These are phyloP conservation scores for Chytriomyces hyalinus DNA, from an alignment of 192 early-diverging fungal genomes.

Conservation along the genomic window DNA sequence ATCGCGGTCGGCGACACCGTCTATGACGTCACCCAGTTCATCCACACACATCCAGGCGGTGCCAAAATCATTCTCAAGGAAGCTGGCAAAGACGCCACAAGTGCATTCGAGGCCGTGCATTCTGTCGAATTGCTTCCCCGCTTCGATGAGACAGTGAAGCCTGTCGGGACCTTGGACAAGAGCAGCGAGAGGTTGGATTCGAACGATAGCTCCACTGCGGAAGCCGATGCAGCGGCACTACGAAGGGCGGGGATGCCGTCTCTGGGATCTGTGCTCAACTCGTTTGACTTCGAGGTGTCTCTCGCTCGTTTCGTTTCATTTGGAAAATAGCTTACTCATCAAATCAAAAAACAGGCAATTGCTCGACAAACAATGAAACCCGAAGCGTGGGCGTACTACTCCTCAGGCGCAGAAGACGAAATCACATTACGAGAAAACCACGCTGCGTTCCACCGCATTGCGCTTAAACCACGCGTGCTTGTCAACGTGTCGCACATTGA, in stretches of 20 bases:
- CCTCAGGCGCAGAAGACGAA: conserved; percentile 81
- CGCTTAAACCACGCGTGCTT: conserved; percentile 63
- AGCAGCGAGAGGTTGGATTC: background rate
- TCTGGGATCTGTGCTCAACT: conserved; percentile 66
- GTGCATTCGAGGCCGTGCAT: conserved; percentile 69
- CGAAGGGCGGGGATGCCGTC: conserved; percentile 53
- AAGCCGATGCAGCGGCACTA: background rate
- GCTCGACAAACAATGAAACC: conserved; percentile 60
- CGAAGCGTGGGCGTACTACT: conserved; percentile 85
- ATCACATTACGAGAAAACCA: conserved; percentile 82
- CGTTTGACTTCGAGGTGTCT: conserved; percentile 71
- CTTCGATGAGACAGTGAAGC: conserved; percentile 44
- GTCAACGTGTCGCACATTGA: conserved; percentile 53
- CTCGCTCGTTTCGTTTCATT: background rate
- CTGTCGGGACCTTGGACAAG: conserved; percentile 62
- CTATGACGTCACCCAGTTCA: conserved; percentile 59
- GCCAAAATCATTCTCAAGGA: conserved; percentile 62
- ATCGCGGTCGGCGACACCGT: conserved; percentile 50
- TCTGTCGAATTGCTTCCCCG: conserved; percentile 64
- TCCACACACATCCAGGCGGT: conserved; percentile 58
- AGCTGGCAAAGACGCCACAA: conserved; percentile 75
- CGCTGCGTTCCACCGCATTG: conserved; percentile 73
- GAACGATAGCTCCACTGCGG: background rate
- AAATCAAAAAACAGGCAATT: conserved; percentile 42
- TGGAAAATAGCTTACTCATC: conserved; percentile 19